Conservation (phyloP, 768 basidiomycete genomes). For the Coprinellus aureogranulatus region DNA sequence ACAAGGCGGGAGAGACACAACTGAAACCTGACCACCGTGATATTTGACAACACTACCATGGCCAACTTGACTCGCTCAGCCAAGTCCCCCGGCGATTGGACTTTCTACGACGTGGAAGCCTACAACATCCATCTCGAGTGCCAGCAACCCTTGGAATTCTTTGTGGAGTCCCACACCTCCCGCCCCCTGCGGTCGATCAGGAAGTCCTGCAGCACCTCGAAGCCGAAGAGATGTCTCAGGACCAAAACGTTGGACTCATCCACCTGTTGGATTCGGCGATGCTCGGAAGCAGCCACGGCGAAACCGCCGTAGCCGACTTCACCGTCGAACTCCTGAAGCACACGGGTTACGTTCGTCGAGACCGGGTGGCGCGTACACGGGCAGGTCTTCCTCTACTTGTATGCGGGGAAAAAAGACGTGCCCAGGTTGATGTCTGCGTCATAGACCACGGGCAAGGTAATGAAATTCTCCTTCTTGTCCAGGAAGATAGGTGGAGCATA, state of each 20-base stretch:
- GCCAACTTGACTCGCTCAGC: constrained; percentile 9
- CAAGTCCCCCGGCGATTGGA: constrained; percentile 8
- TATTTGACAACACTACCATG: too few species aligned
- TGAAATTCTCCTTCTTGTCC: too few species aligned
- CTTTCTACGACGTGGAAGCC: constrained; percentile 2
- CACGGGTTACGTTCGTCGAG: constrained; percentile 24
- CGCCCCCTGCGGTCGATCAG: constrained; percentile 21
- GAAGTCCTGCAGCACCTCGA: constrained; percentile 21
- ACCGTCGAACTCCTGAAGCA: constrained; percentile 16
- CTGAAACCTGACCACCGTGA: too few species aligned
- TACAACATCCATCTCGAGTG: constrained; percentile 6
- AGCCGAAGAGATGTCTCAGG: constrained; percentile 21
- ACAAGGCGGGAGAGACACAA: too few species aligned
- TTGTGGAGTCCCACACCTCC: constrained; percentile 11
- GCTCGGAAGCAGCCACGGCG: constrained; percentile 8
- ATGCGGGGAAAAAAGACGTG: constrained; percentile 23
- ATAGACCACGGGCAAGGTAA: constrained; percentile 15
- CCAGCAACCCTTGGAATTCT: constrained; percentile 4
- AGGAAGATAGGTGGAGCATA: constrained; percentile 19
- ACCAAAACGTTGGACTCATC: constrained; percentile 21
- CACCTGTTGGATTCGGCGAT: constrained; percentile 24
- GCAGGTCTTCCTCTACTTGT: constrained; percentile 24
- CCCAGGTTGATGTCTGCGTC: constrained; percentile 31
- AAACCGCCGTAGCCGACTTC: constrained; percentile 31
- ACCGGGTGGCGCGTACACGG: constrained; percentile 19